phyloP scores from a whole-genome alignment of 2,329 filamentous ascomycete genomes.

The Trematosphaeria pertusa region DNA sequence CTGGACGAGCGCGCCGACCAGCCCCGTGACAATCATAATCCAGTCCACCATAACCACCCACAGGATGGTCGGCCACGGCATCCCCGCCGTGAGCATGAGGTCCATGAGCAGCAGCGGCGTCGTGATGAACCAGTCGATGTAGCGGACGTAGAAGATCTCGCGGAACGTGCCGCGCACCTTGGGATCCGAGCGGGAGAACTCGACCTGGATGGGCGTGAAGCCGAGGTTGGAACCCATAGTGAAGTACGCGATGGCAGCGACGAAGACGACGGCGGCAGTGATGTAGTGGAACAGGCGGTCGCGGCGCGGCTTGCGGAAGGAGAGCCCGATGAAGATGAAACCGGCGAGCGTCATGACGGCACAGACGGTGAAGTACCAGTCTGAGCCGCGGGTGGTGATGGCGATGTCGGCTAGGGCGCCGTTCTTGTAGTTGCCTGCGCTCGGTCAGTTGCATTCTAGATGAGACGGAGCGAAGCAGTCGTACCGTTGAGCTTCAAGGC shows the following conservation, averaged over 20 bases:
- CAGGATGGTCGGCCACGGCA: conserved; percentile 70
- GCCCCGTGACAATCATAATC: conserved; percentile 71
- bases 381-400: conserved; percentile 66
- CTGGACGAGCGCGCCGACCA: conserved; percentile 69
- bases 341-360: conserved; percentile 65
- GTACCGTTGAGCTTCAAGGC: conserved; percentile 32
- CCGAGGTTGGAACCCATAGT: conserved; percentile 72
- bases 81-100: conserved; percentile 67
- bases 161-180: conserved; percentile 61
- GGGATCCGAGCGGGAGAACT: conserved; percentile 59
- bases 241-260: conserved; percentile 69
- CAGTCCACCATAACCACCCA: conserved; percentile 68
- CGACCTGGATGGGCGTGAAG: conserved; percentile 67
- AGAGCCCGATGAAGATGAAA: conserved; percentile 60
- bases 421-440: conserved; percentile 52
- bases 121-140: conserved; percentile 70
- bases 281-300: conserved; percentile 71
- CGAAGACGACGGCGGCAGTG: conserved; percentile 64
- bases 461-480: not conserved
- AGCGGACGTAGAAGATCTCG: conserved; percentile 71
- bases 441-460: not conserved
- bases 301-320: conserved; percentile 60
- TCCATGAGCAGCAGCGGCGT: conserved; percentile 69
- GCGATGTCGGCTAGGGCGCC: conserved; percentile 59
- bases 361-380: conserved; percentile 69